Evolutionary conservation across 1,284 basidiomycete genomes (phyloP), one percentile per base, ranked within the genome.

Genomic region (Cryptococcus sp.): DNA sequence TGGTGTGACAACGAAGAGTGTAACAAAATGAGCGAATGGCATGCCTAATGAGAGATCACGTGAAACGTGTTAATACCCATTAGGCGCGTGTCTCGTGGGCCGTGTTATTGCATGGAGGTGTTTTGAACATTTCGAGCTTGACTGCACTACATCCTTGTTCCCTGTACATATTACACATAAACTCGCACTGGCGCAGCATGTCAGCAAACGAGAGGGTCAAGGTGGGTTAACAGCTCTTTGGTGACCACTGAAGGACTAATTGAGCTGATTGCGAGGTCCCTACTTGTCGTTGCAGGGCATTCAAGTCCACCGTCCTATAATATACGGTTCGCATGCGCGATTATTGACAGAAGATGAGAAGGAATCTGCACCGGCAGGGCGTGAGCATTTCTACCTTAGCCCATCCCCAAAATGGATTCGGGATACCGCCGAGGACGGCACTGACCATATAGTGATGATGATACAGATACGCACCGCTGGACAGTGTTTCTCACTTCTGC

Each of bases 401-500:
- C 4, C 8, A 25, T 51, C 16, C n/a, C 7, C n/a, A 23, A 15
- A 11, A 19, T 6, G n/a, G 8, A 19, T 7, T 10, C 5, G 16
- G 17, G 8, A 46, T 20, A 5, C 20, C 38, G 16, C 41, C 23
- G n/a, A 22, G 19, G 37, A 50, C 15, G 16, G 20, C 19, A 39
- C 50, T 46, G 44, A 51, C 43, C 52, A 29, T 13, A 56, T 79
- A 81, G 8, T 70, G 79, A 20, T 78, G 81, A 50, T 83, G 84
- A 19, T 87, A 89, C 70, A 79, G 96, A 99, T 73, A 98, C 96
- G 3, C 95, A 99, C 77, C 85, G 86, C 65, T 99, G 96, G 96
- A 98, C 94, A 0, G 88, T 99, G 53, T 94, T 93, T 29, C 85
- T 99, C 15, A 87, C 96, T 3, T 81, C 80, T 13, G 83, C 83